A percentile compares a stretch with the other conserved stretches of the same genome.
Conservation (phyloP, 1,284 basidiomycete species). For the Phaffia rhodozyma region DNA sequence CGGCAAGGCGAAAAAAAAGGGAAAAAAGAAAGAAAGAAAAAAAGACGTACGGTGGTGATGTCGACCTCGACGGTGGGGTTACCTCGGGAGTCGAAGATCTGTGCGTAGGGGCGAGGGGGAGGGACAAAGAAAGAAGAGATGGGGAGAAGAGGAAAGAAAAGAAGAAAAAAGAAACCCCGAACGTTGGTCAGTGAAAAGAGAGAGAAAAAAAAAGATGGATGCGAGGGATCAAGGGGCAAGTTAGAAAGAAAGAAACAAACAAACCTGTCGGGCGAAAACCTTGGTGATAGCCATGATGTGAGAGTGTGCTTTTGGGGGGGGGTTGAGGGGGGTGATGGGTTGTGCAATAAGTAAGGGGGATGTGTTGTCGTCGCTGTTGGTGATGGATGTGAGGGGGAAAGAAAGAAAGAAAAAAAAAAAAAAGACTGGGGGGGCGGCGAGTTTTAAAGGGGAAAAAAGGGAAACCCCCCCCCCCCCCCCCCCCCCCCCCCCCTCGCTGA, state of each 20-base stretch:
- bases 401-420: too few relatives aligned
- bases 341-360: too few relatives aligned
- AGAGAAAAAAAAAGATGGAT: neutral
- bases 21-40: conserved; percentile 10
- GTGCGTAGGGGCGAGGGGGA: too few relatives aligned
- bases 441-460: too few relatives aligned
- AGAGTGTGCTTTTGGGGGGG: too few relatives aligned
- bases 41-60: conserved; percentile 50
- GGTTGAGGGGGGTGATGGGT: too few relatives aligned
- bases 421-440: too few relatives aligned
- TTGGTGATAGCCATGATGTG: too few relatives aligned
- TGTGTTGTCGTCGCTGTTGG: too few relatives aligned
- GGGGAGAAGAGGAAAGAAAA: neutral
- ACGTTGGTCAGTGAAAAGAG: neutral
- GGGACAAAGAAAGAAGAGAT: neutral
- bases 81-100: conserved; percentile 90
- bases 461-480: too few relatives aligned
- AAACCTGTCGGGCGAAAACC: neutral
- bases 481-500: too few relatives aligned
- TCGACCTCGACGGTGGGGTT: conserved; percentile 96
- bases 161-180: neutral
- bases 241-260: neutral
- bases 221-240: neutral
- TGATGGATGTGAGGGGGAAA: too few relatives aligned
- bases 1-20: neutral